Percentiles rank a stretch among this genome's conserved stretches.
Evolutionary conservation across 176 grass and related monocot species (phyloP).

Genomic region (Leersia perrieri): DNA sequence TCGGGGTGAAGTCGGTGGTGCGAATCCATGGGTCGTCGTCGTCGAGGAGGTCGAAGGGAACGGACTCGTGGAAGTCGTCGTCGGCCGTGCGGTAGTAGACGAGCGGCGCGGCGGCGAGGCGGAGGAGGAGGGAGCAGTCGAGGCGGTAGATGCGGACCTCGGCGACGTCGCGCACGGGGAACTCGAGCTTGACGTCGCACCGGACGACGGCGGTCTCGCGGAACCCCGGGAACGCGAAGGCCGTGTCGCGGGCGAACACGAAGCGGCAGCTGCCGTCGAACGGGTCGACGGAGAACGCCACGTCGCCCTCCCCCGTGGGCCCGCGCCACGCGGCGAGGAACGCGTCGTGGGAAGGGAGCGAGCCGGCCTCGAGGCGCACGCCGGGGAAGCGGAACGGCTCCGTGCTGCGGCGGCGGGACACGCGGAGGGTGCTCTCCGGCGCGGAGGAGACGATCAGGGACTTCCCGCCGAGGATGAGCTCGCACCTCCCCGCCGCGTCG

Average conservation of each 20-base stretch:
- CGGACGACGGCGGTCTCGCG: conserved; percentile 39
- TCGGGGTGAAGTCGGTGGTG: conserved; percentile 63
- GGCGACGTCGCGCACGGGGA: conserved; percentile 47
- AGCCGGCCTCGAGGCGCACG: conserved; percentile 60
- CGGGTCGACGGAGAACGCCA: conserved; percentile 72
- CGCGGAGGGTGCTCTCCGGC: conserved; percentile 50
- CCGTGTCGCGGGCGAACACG: conserved; percentile 60
- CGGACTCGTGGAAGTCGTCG: conserved; percentile 65
- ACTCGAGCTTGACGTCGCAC: conserved; percentile 79
- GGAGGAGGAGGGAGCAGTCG: conserved; percentile 52
- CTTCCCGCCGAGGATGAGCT: conserved; percentile 39
- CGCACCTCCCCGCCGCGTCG: conserved; percentile 45
- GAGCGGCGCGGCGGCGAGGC: conserved; percentile 30
- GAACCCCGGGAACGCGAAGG: conserved; percentile 46
- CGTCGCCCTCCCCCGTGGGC: no score
- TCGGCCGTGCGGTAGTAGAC: conserved; percentile 74
- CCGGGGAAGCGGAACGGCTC: conserved; percentile 62
- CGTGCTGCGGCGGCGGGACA: conserved; percentile 39
- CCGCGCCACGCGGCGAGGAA: conserved; percentile 71
- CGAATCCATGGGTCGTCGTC: conserved; percentile 91
- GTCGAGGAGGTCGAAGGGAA: conserved; percentile 65
- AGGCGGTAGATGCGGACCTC: conserved; percentile 41
- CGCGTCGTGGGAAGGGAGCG: conserved; percentile 18
- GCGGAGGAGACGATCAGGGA: conserved; percentile 43
- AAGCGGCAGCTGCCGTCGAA: conserved; percentile 65